Evolutionary conservation across 1,284 basidiomycete species (phyloP).

Genomic region (Blastosporella zonata): DNA sequence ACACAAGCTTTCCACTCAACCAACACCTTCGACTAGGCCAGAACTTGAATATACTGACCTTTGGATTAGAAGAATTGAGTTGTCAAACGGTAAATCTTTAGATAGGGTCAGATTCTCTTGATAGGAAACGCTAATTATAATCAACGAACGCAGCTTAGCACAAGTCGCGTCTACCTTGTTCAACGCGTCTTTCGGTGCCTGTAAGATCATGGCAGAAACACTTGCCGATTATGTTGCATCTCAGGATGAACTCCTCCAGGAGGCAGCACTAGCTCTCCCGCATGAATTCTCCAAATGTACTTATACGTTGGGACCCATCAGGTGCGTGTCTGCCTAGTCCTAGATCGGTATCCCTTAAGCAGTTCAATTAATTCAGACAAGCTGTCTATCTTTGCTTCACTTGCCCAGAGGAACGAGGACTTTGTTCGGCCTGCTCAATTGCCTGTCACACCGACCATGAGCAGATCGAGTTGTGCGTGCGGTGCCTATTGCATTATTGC

Average conservation of each 20-base stretch:
- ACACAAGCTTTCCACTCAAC: background rate
- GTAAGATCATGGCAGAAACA: conserved; percentile 32
- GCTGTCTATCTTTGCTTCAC: conserved; percentile 75
- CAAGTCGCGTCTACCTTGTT: background rate
- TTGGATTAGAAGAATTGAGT: no score
- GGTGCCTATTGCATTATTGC: background rate
- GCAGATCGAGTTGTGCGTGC: conserved; percentile 63
- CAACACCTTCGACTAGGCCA: background rate
- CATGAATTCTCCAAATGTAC: conserved; percentile 76
- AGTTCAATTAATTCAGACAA: conserved; percentile 40
- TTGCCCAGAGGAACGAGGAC: conserved; percentile 55
- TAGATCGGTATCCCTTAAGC: background rate
- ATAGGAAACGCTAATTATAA: background rate
- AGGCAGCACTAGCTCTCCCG: conserved; percentile 70
- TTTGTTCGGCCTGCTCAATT: conserved; percentile 79
- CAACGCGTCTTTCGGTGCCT: background rate
- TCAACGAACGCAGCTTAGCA: background rate
- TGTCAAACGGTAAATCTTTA: no score
- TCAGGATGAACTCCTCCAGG: conserved; percentile 60
- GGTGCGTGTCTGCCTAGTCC: conserved; percentile 26
- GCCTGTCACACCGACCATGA: conserved; percentile 81
- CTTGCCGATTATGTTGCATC: conserved; percentile 51
- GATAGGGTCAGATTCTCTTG: background rate
- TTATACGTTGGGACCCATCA: conserved; percentile 55
- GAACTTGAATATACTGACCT: no score